Evolutionary conservation across 495 filamentous ascomycete genomes (phyloP).

Genomic region (Lentithecium fluviatile): DNA sequence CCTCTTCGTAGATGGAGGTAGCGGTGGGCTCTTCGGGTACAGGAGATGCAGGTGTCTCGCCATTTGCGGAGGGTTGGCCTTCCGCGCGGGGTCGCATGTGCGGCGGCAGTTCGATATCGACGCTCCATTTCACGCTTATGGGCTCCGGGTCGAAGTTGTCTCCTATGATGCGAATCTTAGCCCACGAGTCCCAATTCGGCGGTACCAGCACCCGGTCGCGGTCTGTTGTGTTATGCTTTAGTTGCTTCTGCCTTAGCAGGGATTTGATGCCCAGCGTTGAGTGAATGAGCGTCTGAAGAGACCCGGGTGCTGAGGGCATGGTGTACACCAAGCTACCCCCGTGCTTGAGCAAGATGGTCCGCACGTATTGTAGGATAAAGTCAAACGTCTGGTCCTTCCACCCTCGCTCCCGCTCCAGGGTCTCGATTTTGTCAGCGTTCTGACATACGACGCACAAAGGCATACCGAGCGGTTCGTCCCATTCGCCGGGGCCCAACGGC

Average conservation of each 20-base stretch:
- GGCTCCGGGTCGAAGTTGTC: slow-evolving; percentile 92
- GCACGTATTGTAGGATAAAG: slow-evolving; percentile 81
- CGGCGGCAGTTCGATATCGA: slow-evolving; percentile 63
- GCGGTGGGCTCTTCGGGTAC: slow-evolving; percentile 43
- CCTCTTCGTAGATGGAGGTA: slow-evolving; percentile 73
- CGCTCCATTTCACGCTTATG: slow-evolving; percentile 77
- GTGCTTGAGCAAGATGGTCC: slow-evolving; percentile 83
- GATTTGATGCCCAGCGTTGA: slow-evolving; percentile 87
- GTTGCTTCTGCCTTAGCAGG: slow-evolving; percentile 73
- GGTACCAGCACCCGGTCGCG: slow-evolving; percentile 92
- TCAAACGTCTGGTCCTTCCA: slow-evolving; percentile 97
- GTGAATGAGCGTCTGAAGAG: slow-evolving; percentile 78
- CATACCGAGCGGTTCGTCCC: slow-evolving; percentile 86
- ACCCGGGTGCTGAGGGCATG: slow-evolving; percentile 72
- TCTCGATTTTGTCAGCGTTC: slow-evolving; percentile 87
- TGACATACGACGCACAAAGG: slow-evolving; percentile 92
- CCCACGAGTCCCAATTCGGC: slow-evolving; percentile 98
- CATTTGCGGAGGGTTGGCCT: slow-evolving; percentile 6
- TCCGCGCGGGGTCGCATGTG: slow-evolving; percentile 30
- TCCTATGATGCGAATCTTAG: slow-evolving; percentile 89
- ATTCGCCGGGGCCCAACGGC: slow-evolving; percentile 85
- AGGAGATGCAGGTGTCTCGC: not conserved
- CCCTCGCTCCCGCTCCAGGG: slow-evolving; percentile 76
- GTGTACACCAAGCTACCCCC: slow-evolving; percentile 91
- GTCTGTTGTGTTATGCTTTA: slow-evolving; percentile 95